Evolutionary conservation across 2,329 filamentous ascomycete species (phyloP), one percentile per base, ranked within the genome.

Genomic region (Penicillium oxalicum): DNA sequence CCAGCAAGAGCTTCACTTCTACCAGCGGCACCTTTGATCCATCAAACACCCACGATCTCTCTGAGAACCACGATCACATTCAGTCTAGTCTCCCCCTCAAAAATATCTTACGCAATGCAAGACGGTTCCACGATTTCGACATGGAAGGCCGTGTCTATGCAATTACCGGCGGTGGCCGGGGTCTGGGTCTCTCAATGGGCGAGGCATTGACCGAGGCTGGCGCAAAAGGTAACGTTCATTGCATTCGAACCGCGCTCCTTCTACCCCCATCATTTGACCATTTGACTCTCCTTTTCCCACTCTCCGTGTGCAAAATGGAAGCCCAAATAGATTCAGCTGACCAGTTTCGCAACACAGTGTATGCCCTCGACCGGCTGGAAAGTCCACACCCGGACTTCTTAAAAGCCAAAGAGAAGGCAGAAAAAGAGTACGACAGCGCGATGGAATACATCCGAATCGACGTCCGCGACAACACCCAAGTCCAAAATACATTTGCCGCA

Each of bases 361-460:
- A 77, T 62, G 75, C 72, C 48, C 62, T 78, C 33, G 76, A 78
- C 57, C 66, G 69, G 2, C 64, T 72, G 5, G 58, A 64, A n/a
- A 55, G 66, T n/a, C 74, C 75, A 1, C 64, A 70, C 8, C 55
- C 66, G 4, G 71, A 74, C 40, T 78, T 75, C 59, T 48, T 61
- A 18, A 58, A 61, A 8, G 70, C 70, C 2, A 60, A 72, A 53
- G 58, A 68, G 35, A 65, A 67, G 35, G 58, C 70, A 27, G 53
- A 66, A 13, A 56, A 53, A 4, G 53, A 68, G 38, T 70, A 66
- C 50, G 68, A 69, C 44, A 70, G 72, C 29, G 64, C 58, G 7
- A 59, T 78, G 5, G 65, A 73, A 41, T 78, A 77, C 60, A 62
- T 69, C 38, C 70, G 68, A 9, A 68, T 77, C 34, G 76, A 78